Conservation (phyloP, 148 eudicot species). For the Fagopyrum homotropicum region DNA sequence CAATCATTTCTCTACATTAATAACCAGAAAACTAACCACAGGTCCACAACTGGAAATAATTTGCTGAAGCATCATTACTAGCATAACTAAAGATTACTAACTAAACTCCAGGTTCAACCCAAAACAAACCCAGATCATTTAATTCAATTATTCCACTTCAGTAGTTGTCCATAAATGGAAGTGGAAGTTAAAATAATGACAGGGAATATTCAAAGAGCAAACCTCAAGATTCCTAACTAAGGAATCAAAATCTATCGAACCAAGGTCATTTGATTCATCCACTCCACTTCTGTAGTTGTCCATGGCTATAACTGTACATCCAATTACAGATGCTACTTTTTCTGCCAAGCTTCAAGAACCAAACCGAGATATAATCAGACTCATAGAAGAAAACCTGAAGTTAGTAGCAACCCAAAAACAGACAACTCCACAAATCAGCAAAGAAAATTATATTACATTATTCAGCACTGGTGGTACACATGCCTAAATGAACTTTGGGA, state of each 20-base stretch:
- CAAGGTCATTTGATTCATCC: slow-evolving; percentile 83
- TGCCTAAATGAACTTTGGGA: not conserved
- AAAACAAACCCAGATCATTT: not conserved
- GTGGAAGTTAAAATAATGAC: not conserved
- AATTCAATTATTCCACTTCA: too few species aligned
- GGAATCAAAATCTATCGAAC: slow-evolving; percentile 76
- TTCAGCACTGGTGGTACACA: not conserved
- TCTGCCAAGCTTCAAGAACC: slow-evolving; percentile 77
- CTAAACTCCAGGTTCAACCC: not conserved
- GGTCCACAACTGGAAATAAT: not conserved
- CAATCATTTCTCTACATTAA: slow-evolving; percentile 2
- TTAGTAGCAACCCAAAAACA: not conserved
- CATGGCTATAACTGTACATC: slow-evolving; percentile 81
- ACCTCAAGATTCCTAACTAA: slow-evolving; percentile 90
- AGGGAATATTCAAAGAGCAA: slow-evolving; percentile 11
- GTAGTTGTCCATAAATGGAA: too few species aligned
- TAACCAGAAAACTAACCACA: not conserved
- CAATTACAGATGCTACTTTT: slow-evolving; percentile 96
- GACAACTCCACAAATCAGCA: not conserved
- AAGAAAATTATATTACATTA: not conserved
- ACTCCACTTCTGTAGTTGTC: slow-evolving; percentile 86
- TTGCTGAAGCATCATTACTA: not conserved
- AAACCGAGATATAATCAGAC: slow-evolving; percentile 22
- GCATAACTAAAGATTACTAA: not conserved
- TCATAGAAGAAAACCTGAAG: slow-evolving; percentile 1